Conservation (phyloP, 2,329 filamentous ascomycete species). For the Parastagonospora nodorum region DNA sequence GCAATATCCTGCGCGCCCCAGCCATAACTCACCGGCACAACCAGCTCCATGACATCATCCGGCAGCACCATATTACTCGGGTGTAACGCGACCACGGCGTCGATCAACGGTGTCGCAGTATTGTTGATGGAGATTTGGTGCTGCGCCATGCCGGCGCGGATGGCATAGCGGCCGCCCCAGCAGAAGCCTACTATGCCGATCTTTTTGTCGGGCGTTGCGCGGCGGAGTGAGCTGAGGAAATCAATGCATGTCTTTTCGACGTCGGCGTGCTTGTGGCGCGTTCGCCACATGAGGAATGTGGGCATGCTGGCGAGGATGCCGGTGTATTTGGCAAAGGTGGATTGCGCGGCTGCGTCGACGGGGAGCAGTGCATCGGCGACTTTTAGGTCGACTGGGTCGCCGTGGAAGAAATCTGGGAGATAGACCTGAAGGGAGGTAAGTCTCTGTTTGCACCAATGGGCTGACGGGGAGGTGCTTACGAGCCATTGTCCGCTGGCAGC, state of each 20-base stretch:
- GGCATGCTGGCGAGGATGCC: slow-evolving; percentile 42
- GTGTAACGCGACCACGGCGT: slow-evolving; percentile 47
- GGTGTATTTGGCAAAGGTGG: slow-evolving; percentile 45
- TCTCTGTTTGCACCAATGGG: no score
- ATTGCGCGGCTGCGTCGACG: slow-evolving; percentile 43
- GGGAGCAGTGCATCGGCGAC: slow-evolving; percentile 46
- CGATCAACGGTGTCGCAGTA: slow-evolving; percentile 41
- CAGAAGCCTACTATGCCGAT: slow-evolving; percentile 42
- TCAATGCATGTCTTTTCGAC: slow-evolving; percentile 45
- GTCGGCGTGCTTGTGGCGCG: slow-evolving; percentile 37
- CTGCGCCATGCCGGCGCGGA: slow-evolving; percentile 18
- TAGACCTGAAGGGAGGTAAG: slow-evolving; percentile 8
- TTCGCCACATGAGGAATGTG: slow-evolving; percentile 31
- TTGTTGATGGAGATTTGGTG: slow-evolving; percentile 46
- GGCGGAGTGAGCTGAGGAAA: slow-evolving; percentile 38
- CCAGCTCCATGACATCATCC: slow-evolving; percentile 30
- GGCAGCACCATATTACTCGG: slow-evolving; percentile 45
- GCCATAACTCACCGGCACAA: slow-evolving; percentile 22
- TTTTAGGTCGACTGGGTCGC: slow-evolving; percentile 21
- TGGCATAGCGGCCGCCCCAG: slow-evolving; percentile 43
- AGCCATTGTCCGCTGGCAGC: slow-evolving; percentile 25
- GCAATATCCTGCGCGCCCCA: slow-evolving; percentile 23
- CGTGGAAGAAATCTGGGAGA: slow-evolving; percentile 32
- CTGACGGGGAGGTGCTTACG: neutral
- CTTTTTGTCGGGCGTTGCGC: slow-evolving; percentile 37